phyloP scores from a whole-genome alignment of 2,329 filamentous ascomycete species.

The Arthrobotrys sphaeroides region DNA sequence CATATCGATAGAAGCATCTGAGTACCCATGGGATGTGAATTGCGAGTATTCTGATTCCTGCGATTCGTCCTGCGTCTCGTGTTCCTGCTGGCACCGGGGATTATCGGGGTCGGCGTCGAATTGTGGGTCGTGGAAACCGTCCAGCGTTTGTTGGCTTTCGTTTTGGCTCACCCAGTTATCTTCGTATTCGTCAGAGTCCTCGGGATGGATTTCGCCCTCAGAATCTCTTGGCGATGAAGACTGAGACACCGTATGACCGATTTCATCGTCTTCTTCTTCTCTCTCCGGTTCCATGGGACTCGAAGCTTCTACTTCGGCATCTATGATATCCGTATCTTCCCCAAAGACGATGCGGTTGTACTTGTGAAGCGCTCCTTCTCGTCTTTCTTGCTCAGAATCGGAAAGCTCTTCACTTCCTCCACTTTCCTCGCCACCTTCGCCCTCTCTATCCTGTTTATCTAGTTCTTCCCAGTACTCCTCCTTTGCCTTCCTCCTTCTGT shows the following conservation, averaged over 20 bases:
- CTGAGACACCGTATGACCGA: neutral
- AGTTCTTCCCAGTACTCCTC: neutral
- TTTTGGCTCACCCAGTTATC: neutral
- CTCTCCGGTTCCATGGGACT: neutral
- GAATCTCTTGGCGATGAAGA: neutral
- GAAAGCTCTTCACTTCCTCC: neutral
- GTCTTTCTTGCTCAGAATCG: too few relatives aligned
- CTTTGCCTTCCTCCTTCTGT: neutral
- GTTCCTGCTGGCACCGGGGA: neutral
- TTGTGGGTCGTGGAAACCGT: neutral
- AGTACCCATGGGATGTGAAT: neutral
- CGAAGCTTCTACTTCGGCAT: neutral
- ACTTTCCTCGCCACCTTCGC: neutral
- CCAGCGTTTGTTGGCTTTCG: neutral
- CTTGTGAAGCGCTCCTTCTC: too few relatives aligned
- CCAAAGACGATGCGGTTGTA: neutral
- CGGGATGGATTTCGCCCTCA: neutral
- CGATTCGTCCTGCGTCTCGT: neutral
- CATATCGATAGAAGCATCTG: neutral
- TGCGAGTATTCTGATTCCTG: conserved; percentile 5
- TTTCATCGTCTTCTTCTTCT: neutral
- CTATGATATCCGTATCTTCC: neutral
- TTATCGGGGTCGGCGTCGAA: neutral
- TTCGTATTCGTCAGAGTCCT: neutral
- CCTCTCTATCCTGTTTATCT: neutral